Conservation (phyloP, 2,329 filamentous ascomycete genomes). For the Massarina eburnea region DNA sequence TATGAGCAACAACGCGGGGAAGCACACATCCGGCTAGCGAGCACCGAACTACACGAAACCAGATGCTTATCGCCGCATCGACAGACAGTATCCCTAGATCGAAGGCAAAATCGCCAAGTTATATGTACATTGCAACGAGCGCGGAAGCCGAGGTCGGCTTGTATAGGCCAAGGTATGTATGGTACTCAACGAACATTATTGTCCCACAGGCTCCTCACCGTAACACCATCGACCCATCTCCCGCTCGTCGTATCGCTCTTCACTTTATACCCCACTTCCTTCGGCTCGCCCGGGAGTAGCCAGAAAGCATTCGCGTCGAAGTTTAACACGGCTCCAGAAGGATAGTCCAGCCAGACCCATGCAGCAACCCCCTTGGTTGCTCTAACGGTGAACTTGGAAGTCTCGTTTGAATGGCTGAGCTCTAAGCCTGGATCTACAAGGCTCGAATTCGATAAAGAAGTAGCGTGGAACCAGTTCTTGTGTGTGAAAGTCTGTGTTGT, state of each 20-base stretch:
- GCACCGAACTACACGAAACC: too few species aligned
- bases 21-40: too few species aligned
- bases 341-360: slow-evolving; percentile 60
- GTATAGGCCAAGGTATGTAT: too few species aligned
- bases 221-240: slow-evolving; percentile 51
- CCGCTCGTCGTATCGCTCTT: slow-evolving; percentile 49
- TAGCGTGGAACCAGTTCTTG: slow-evolving; percentile 54
- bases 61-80: too few species aligned
- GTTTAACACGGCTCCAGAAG: slow-evolving; percentile 50
- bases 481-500: slow-evolving; percentile 49
- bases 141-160: too few species aligned
- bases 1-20: too few species aligned
- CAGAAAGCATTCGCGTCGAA: slow-evolving; percentile 60
- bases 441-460: slow-evolving; percentile 48
- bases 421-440: slow-evolving; percentile 54
- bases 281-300: slow-evolving; percentile 49
- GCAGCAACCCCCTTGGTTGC: slow-evolving; percentile 53
- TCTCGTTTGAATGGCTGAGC: slow-evolving; percentile 36
- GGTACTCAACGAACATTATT: slow-evolving; percentile 28
- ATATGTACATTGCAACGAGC: too few species aligned
- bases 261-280: slow-evolving; percentile 49
- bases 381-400: slow-evolving; percentile 49
- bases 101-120: too few species aligned
- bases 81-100: too few species aligned
- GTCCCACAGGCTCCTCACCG: slow-evolving; percentile 58